Evolutionary conservation across 306 rosid species (phyloP).

Genomic region (Fragaria ananassa): DNA sequence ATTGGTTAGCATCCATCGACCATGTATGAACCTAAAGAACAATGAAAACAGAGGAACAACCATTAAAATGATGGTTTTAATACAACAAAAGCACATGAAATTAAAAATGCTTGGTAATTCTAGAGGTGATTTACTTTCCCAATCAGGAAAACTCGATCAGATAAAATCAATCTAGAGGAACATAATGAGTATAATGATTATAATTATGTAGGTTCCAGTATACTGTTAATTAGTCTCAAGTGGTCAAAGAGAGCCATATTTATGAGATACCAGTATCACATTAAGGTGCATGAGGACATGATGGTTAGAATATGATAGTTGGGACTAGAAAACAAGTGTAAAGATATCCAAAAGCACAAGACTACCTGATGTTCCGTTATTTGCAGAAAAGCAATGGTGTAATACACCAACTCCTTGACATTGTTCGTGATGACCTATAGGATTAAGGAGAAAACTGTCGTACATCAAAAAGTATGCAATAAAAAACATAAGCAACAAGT

Average conservation of each 20-base stretch:
- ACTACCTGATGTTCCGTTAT: constrained; percentile 84
- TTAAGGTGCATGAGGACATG: not conserved
- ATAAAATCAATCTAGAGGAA: not conserved
- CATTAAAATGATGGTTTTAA: not conserved
- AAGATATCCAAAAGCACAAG: not conserved
- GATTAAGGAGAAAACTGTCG: constrained; percentile 15
- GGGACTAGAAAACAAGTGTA: not conserved
- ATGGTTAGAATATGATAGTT: not conserved
- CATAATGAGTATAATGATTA: not conserved
- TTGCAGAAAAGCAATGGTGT: constrained; percentile 87
- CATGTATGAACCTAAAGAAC: constrained; percentile 61
- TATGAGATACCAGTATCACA: not conserved
- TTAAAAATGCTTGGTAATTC: not conserved
- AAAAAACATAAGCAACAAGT: constrained; percentile 19
- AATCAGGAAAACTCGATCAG: not conserved
- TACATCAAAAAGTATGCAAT: not conserved
- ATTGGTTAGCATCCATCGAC: constrained; percentile 80
- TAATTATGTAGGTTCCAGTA: not conserved
- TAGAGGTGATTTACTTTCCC: not conserved
- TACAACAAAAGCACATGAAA: not conserved
- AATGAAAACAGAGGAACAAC: constrained; percentile 10
- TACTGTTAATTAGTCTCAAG: not conserved
- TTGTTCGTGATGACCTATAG: constrained; percentile 55
- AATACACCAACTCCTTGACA: constrained; percentile 77
- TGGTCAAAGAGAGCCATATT: not conserved